Conservation (phyloP, 2,329 filamentous ascomycete genomes). For the Fulvia fulva region DNA sequence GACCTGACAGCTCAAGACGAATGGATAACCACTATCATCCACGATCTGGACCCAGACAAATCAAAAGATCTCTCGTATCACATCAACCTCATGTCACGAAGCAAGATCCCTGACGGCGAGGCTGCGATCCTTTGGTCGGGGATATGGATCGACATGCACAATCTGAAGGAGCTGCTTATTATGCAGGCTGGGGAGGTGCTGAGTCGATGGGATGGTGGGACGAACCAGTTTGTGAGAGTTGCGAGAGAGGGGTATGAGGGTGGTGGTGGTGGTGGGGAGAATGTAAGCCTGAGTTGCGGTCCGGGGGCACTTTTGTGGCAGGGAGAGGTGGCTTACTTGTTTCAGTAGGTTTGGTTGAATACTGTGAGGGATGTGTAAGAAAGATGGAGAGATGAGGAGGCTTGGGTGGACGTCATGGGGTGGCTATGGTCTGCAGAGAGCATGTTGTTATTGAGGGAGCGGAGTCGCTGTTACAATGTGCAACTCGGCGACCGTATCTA, state of each 20-base stretch:
- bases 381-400: too few relatives aligned
- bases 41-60: background rate
- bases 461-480: too few relatives aligned
- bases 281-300: too few relatives aligned
- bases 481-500: too few relatives aligned
- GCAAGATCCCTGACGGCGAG: background rate
- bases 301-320: background rate
- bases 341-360: background rate
- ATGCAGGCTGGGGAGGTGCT: background rate
- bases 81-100: background rate
- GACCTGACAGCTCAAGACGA: too few relatives aligned
- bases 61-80: background rate
- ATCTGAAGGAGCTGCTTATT: background rate
- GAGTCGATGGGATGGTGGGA: background rate
- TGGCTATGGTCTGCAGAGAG: too few relatives aligned
- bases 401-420: too few relatives aligned
- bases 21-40: too few relatives aligned
- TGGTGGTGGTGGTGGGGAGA: background rate
- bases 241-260: background rate
- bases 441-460: too few relatives aligned
- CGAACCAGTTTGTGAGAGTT: background rate
- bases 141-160: constrained; percentile 3
- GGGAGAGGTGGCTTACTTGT: background rate
- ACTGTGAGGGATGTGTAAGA: background rate
- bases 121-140: constrained; percentile 11